These are phyloP conservation scores for Mortierella antarctica DNA, from an alignment of 192 early-diverging fungal species.

Conservation along the genomic window DNA sequence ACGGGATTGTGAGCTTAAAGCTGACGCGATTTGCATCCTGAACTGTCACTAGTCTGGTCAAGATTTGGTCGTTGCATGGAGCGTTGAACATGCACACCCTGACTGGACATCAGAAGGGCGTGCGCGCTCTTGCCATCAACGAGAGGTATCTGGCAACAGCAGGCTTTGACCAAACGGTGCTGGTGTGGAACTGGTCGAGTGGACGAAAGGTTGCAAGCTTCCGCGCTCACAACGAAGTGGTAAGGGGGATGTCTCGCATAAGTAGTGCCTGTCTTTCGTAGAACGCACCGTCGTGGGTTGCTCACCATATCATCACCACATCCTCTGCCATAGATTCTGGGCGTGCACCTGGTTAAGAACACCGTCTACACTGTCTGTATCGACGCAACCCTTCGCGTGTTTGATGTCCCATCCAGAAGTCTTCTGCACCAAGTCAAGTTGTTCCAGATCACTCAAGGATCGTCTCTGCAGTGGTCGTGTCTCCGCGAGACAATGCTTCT, in stretches of 20 bases:
- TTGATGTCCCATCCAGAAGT: constrained; percentile 36
- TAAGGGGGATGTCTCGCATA: background rate
- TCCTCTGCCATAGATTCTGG: constrained; percentile 23
- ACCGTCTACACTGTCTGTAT: constrained; percentile 43
- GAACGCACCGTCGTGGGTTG: background rate
- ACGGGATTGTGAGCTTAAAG: background rate
- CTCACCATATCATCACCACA: background rate
- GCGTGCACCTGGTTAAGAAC: constrained; percentile 24
- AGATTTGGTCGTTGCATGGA: constrained; percentile 45
- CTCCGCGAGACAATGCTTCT: constrained; percentile 30
- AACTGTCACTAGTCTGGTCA: constrained; percentile 20
- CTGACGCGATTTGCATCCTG: background rate
- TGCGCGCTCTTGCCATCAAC: constrained; percentile 37
- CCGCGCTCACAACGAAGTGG: constrained; percentile 46
- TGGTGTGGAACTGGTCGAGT: constrained; percentile 43
- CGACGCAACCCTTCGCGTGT: constrained; percentile 38
- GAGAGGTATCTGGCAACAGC: constrained; percentile 39
- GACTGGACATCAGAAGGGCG: constrained; percentile 46
- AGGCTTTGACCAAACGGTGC: constrained; percentile 39
- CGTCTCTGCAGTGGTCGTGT: constrained; percentile 38
- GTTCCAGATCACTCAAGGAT: constrained; percentile 24
- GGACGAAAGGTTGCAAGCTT: constrained; percentile 43
- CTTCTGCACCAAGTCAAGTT: constrained; percentile 44
- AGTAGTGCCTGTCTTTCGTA: background rate
- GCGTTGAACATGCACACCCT: constrained; percentile 30